Percentiles rank a stretch among this genome's conserved stretches.
phyloP scores from a whole-genome alignment of 116 monocot genomes.

The Papilionanthe hybrid region DNA sequence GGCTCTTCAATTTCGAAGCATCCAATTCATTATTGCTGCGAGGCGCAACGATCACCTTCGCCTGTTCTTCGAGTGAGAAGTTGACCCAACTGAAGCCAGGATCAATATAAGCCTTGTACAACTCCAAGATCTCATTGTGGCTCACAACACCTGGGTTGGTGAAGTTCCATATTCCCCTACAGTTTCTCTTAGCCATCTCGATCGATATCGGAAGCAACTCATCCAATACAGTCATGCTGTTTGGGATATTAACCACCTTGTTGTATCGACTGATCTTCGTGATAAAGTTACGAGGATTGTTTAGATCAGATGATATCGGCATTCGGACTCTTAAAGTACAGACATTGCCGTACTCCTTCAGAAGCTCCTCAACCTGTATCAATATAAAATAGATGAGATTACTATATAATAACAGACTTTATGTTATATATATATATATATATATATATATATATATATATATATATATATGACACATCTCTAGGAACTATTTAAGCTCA shows the following conservation, averaged over 20 bases:
- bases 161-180: constrained; percentile 22
- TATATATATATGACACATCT: background rate
- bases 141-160: constrained; percentile 20
- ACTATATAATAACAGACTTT: background rate
- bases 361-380: constrained; percentile 20
- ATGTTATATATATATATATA: background rate
- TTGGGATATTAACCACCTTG: constrained; percentile 23
- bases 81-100: constrained; percentile 11
- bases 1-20: constrained; percentile 24
- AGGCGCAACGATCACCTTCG: constrained; percentile 17
- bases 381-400: background rate
- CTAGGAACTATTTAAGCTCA: background rate
- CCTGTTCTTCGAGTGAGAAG: constrained; percentile 21
- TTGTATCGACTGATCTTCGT: constrained; percentile 18
- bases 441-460: no score
- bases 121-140: constrained; percentile 24
- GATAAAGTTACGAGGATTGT: constrained; percentile 23
- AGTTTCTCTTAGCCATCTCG: constrained; percentile 23
- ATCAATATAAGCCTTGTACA: constrained; percentile 18
- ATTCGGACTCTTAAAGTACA: constrained; percentile 17
- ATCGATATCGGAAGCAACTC: constrained; percentile 17
- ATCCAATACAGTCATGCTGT: constrained; percentile 23
- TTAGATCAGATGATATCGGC: constrained; percentile 20
- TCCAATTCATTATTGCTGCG: constrained; percentile 23
- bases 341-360: constrained; percentile 19